Evolutionary conservation across 2,329 filamentous ascomycete genomes (phyloP), one percentile per base, ranked within the genome.

Genomic region (Alternaria arborescens): DNA sequence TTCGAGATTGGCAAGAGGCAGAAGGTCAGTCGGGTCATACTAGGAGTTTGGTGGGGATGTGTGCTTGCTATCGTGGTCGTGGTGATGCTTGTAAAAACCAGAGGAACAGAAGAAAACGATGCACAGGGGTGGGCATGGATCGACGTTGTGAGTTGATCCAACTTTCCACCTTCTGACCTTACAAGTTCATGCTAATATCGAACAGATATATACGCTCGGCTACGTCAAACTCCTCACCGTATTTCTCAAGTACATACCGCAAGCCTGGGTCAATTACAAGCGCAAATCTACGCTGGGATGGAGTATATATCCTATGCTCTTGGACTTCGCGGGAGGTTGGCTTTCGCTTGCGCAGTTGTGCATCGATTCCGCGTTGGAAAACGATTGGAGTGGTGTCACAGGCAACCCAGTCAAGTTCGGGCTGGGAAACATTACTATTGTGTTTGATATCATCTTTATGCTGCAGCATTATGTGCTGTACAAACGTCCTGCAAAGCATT

Each of bases 321-420:
- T 97, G 10, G 95, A 98, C 76, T 85, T 97, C 61, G 82, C 84
- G 1, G 95, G 95, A 38, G 93, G 94, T 36, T 75, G 95, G 18
- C 82, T 98, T 51, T 97, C 92, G 61, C 85, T 97, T 53, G 81
- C 86, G 3, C 95, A 99, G 79, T 86, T 97, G 64, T 81, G 89
- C 22, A 89, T 98, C 62, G 95, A 98, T 81, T 93, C 92, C 61
- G 92, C 90, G 60, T 81, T 96, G 38, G 89, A 95, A 77, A 86
- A 85, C 56, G 93, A 97, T 81, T 97, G 94, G 94, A 91, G 89
- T 48, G 95, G 94, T 22, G 84, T 98, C 59, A 93, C 90, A 0
- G 94, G 94, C 1, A 98, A 98, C 77, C 92, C 93, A 0, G 90
- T 95, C 69, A 99, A 98, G 81, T 88, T 98, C 60, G 88, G 89